Conservation (phyloP, 805 yeast genomes). For the Scheffersomyces stipitis region DNA sequence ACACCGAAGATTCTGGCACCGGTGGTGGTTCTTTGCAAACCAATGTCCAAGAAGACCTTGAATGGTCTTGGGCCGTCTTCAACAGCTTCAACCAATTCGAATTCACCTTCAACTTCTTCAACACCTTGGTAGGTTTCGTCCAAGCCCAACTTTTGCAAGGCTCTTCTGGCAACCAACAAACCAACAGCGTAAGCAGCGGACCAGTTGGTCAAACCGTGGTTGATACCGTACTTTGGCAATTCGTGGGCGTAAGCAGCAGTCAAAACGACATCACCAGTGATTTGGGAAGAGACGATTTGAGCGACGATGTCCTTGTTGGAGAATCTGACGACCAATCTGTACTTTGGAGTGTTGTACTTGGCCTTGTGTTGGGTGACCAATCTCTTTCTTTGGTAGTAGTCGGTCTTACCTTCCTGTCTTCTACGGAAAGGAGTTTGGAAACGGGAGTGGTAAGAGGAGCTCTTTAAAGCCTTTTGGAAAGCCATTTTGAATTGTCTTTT, state of each 20-base stretch:
- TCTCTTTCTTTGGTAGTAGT: slow-evolving; percentile 99
- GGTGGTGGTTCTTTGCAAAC: slow-evolving; percentile 99
- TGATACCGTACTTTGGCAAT: slow-evolving; percentile 96
- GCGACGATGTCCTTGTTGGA: slow-evolving; percentile 99
- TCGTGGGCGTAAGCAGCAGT: slow-evolving; percentile 99
- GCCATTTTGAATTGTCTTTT: slow-evolving; percentile 52
- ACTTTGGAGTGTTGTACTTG: slow-evolving; percentile 98
- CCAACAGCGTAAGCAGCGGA: slow-evolving; percentile 99
- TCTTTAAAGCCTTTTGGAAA: slow-evolving; percentile 71
- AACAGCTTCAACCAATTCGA: slow-evolving; percentile 96
- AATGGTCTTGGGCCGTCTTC: slow-evolving; percentile 99
- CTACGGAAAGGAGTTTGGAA: slow-evolving; percentile 99
- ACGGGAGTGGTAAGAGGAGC: slow-evolving; percentile 96
- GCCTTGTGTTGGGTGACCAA: slow-evolving; percentile 99
- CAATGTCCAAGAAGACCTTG: slow-evolving; percentile 99
- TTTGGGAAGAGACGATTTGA: slow-evolving; percentile 94
- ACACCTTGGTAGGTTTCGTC: slow-evolving; percentile 99
- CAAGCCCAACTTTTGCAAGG: slow-evolving; percentile 94
- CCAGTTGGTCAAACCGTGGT: slow-evolving; percentile 99
- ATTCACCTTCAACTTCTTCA: slow-evolving; percentile 99
- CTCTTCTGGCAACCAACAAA: slow-evolving; percentile 98
- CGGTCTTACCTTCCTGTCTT: slow-evolving; percentile 99
- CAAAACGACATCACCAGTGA: slow-evolving; percentile 94
- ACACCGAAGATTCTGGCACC: slow-evolving; percentile 99
- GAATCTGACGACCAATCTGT: slow-evolving; percentile 99